phyloP scores from a whole-genome alignment of 306 rosid species.

The Cicer bijugum region DNA sequence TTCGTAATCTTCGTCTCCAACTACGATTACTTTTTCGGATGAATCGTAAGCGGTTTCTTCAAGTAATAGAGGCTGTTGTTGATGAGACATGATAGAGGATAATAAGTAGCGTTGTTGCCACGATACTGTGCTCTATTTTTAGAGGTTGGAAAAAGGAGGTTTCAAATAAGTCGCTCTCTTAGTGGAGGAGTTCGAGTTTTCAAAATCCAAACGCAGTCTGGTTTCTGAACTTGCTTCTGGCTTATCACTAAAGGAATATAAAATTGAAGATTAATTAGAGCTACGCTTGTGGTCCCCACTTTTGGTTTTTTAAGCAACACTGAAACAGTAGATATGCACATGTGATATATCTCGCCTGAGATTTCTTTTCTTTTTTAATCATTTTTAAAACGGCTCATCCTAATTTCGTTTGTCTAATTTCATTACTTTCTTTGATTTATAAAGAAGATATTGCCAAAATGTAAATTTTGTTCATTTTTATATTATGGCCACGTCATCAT shows the following conservation, averaged over 20 bases:
- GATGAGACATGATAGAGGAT: slow-evolving; percentile 51
- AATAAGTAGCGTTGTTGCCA: neutral
- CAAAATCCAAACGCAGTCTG: no score
- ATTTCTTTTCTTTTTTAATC: no score
- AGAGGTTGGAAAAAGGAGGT: neutral
- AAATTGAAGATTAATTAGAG: neutral
- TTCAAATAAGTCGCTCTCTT: neutral
- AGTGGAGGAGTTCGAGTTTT: neutral
- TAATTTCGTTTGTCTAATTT: no score
- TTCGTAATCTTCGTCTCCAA: slow-evolving; percentile 62
- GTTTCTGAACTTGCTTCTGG: neutral
- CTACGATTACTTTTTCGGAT: slow-evolving; percentile 64
- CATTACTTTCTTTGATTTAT: no score
- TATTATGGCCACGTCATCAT: no score
- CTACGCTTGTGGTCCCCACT: no score
- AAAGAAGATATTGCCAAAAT: no score
- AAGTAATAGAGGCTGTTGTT: slow-evolving; percentile 60
- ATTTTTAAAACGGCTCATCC: no score
- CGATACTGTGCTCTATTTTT: neutral
- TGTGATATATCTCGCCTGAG: no score
- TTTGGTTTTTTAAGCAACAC: no score
- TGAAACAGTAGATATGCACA: no score
- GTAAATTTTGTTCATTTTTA: no score
- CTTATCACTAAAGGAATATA: neutral
- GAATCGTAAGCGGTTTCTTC: slow-evolving; percentile 71